phyloP scores from a whole-genome alignment of 2,329 filamentous ascomycete genomes.

The Nemania diffusa region DNA sequence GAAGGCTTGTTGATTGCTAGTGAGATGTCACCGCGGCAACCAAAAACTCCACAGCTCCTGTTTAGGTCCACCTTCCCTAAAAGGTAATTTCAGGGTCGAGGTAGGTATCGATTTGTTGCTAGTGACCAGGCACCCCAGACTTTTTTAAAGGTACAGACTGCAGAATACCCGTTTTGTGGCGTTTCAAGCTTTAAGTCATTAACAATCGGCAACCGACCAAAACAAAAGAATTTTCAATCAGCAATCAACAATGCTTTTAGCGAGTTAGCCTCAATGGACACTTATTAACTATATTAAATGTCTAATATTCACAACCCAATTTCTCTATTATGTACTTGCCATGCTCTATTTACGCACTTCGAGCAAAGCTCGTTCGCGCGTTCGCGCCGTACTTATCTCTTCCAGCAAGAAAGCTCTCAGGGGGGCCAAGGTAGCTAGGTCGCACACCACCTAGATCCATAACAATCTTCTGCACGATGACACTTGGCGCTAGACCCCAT shows the following conservation, averaged over 20 bases:
- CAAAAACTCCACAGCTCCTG: background rate
- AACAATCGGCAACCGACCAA: slow-evolving; percentile 18
- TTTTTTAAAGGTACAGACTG: no score
- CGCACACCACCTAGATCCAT: slow-evolving; percentile 65
- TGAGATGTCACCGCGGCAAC: slow-evolving; percentile 31
- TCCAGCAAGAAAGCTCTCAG: slow-evolving; percentile 63
- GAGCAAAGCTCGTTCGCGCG: slow-evolving; percentile 53
- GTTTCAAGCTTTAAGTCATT: slow-evolving; percentile 16
- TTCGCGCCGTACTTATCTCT: slow-evolving; percentile 53
- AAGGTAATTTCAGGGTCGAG: slow-evolving; percentile 4
- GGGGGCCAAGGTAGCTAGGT: slow-evolving; percentile 65
- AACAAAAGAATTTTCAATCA: slow-evolving; percentile 3
- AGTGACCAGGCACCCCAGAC: background rate
- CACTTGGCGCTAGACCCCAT: slow-evolving; percentile 63
- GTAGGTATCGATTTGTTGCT: slow-evolving; percentile 7
- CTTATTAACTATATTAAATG: background rate
- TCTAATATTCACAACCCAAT: background rate
- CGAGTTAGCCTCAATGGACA: background rate
- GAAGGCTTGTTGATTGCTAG: slow-evolving; percentile 35
- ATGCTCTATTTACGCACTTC: background rate
- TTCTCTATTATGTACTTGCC: background rate
- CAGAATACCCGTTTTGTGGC: background rate
- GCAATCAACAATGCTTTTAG: background rate
- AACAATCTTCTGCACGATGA: slow-evolving; percentile 67
- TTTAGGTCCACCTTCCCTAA: slow-evolving; percentile 8